Evolutionary conservation across 139 green algal species (phyloP), one percentile per base, ranked within the genome.

Genomic region (Chlorella sp.): DNA sequence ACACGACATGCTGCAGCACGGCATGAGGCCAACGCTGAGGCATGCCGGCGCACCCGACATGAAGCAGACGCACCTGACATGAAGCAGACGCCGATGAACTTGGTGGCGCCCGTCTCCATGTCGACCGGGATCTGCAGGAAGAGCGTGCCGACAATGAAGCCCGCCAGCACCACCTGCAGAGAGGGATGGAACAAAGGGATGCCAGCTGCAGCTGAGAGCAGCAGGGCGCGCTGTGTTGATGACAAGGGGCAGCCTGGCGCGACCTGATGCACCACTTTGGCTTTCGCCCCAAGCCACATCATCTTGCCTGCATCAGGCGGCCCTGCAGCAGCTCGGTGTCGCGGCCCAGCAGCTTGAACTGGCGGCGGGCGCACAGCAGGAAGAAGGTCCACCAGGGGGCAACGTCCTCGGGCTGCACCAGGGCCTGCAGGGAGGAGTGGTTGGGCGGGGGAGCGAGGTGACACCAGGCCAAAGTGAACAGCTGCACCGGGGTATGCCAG

Each of bases 331-430:
- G 64, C 64, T 70, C 64, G 15, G 28, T 36, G n/a, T 70, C 64
- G 64, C 64, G 64, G 6, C 28, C n/a, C 64, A 70, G 64, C 64
- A 70, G 64, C 64, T 70, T 70, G 64, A 70, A 70, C 64, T 70
- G 64, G 64, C 64, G 64, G 64, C 64, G 64, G 28, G n/a, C n/a
- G n/a, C 64, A 70, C 28, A 70, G 64, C 28, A 20, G 15, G n/a
- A 70, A 70, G 64, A 70, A 70, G 64, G 64, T 23, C 28, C 28
- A 36, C 64, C 64, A 70, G n/a, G n/a, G n/a, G n/a, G 28, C 64
- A n/a, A 70, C 64, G n/a, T 70, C 64, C n/a, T 20, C 2, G n/a
- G 28, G 25, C 1, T 15, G n/a, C 3, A 70, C 64, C 64, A 70
- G 64, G 4, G 64, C n/a, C 64, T 70, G n/a, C n/a, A 7, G n/a